Base-by-base conservation (phyloP, 2,329 filamentous ascomycete species). In the Aspergillus terreus region DNA sequence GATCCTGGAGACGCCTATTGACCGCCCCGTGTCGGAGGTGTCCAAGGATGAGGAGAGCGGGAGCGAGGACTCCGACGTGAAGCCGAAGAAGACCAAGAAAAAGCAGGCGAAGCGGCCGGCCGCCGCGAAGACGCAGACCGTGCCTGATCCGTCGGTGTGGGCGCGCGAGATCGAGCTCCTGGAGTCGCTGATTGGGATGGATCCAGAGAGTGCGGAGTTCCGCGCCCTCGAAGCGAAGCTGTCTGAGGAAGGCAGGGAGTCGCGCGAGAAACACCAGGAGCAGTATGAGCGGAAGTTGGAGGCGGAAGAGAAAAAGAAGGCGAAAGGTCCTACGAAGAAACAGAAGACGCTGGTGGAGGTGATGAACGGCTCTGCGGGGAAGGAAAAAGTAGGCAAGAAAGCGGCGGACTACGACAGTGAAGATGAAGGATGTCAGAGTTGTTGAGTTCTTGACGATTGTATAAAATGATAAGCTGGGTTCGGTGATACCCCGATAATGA, bases 1-100 rank as follows among this genome's bases (percentile, higher is more conserved):
- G 83, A 85, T 99, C 2, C 81, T 99, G 6, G 94, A 99, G 76
- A 99, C 94, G n/a, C 94, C 94, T 5, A 92, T 94, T 56, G 90
- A 95, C 55, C 79, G 80, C 35, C 82, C 83, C 43, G 42, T 56
- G 57, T 27, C 46, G 14, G 57, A 61, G 44, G 46, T 51, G 2
- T 47, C 46, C 4, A 53, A 47, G 4, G 56, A 55, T 32, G 55
- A 42, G n/a, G 61, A 57, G 2, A 51, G 54, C 32, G 57, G 62
- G 6, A 57, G 54, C 4, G 59, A 53, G 19, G 48, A 61, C 6
- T 55, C 55, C 3, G 60, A 54, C 25, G 49, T 43, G n/a, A 61
- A 65, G 7, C 50, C 51, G 2, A 61, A 61, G 44, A 58, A 58
- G 46, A 58, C 54, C 35, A 62, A 54, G 43, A 60, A 61, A 43